phyloP scores from a whole-genome alignment of 179 eudicot genomes.

The Heliamphora pulchella region DNA sequence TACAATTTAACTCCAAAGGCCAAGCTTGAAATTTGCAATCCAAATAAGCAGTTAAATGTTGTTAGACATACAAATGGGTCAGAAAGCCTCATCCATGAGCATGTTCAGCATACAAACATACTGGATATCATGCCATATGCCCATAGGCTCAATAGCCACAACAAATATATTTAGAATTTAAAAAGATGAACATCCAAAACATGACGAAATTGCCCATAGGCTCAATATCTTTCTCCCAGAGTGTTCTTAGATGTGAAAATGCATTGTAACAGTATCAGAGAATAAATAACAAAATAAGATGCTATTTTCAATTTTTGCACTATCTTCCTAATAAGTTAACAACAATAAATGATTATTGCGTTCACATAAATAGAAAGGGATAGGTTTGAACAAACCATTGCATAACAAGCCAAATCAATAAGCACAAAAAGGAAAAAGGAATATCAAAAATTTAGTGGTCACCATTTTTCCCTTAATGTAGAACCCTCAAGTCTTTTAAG shows the following conservation, averaged over 20 bases:
- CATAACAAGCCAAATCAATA: background rate
- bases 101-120: background rate
- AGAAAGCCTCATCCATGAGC: background rate
- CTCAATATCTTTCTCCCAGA: background rate
- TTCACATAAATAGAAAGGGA: background rate
- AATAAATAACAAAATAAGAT: background rate
- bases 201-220: background rate
- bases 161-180: background rate
- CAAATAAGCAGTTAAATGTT: background rate
- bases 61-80: background rate
- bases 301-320: background rate
- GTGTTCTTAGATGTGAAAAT: background rate
- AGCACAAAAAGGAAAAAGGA: background rate
- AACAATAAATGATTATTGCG: background rate
- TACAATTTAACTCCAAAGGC: constrained; percentile 1
- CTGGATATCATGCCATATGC: background rate
- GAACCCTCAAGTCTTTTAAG: background rate
- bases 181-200: background rate
- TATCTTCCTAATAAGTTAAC: background rate
- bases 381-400: background rate
- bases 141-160: background rate
- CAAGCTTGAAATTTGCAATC: background rate
- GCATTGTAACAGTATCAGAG: background rate
- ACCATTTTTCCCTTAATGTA: background rate
- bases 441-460: background rate